These are phyloP conservation scores for Fraxinus ornus DNA, from an alignment of 305 asterid species.

Conservation along the genomic window DNA sequence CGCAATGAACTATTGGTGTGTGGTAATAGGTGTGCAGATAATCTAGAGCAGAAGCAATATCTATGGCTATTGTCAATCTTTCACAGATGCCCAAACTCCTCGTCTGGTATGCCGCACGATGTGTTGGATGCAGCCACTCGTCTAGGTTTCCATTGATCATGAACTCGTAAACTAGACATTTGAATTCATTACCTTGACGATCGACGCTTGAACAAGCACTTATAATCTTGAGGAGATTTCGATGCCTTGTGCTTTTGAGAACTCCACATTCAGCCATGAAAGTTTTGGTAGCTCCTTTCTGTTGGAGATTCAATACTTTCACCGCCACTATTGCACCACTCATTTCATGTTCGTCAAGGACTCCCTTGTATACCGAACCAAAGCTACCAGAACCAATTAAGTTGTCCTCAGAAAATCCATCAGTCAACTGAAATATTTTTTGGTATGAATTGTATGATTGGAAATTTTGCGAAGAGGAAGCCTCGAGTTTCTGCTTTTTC, in stretches of 20 bases:
- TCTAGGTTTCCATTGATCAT: not conserved
- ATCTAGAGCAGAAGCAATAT: not conserved
- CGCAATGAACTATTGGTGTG: not conserved
- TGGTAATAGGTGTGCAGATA: not conserved
- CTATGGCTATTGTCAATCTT: not conserved
- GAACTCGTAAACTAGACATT: not conserved
- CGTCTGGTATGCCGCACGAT: not conserved
- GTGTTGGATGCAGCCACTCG: not conserved
- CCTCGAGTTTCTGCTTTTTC: not conserved
- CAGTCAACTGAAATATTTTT: not conserved
- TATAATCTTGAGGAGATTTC: not conserved
- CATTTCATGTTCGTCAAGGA: not conserved
- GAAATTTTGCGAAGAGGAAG: not conserved
- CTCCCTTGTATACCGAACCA: not conserved
- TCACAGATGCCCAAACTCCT: not conserved
- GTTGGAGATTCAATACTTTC: not conserved
- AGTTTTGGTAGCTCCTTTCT: not conserved
- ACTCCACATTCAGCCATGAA: not conserved
- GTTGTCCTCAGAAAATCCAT: not conserved
- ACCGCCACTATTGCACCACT: not conserved
- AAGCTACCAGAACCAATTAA: not conserved
- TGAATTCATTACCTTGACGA: not conserved
- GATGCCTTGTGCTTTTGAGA: not conserved
- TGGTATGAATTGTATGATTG: not conserved
- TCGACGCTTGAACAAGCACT: not conserved